Base-by-base conservation (phyloP, 2,329 filamentous ascomycete species). In the Calonectria pseudoreteaudii region DNA sequence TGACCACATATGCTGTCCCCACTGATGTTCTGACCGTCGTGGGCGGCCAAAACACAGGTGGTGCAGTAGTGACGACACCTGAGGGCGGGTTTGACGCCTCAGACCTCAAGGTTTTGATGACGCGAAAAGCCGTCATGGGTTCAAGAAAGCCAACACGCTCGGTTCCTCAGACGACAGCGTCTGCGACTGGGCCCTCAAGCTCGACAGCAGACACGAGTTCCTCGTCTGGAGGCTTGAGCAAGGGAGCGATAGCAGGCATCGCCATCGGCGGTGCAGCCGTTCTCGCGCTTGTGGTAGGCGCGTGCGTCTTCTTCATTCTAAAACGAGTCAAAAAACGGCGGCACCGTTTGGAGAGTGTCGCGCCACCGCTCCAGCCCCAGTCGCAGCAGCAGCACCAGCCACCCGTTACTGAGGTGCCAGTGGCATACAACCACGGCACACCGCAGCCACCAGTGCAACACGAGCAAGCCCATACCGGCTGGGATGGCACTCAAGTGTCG, bases 171-270 rank as follows among this genome's bases (percentile, higher is more conserved):
- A 18, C 47, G 11, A 65, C 64, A 36, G 38, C 38, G 16, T 2
- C 4, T 52, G 36, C 7, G 3, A 31, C 31, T 34, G 31, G 9
- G 9, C 9, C 31, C 10, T 10, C 41, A 11, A 20, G 38, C 1
- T 9, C 65, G 1, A 18, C 47, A 36, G 26, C 70, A 18, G 13
- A 10, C 7, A 47, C 52, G 9, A 20, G 7, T 47, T n/a, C n/a
- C n/a, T n/a, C 71, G 7, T 47, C 31, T n/a, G 30, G 20, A 11
- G 2, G 20, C 6, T 56, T 71, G 31, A 64, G 68, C n/a, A 36
- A 53, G 3, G 72, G 68, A 3, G 62, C 64, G 10, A 74, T 74
- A 30, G 72, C 56, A 1, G 72, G 72, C 14, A 74, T 71, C 6
- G 68, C 53, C 1, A 49, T 74, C 4, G 68, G 68, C 23, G 31